Evolutionary conservation across 2,329 filamentous ascomycete species (phyloP).

Genomic region (Ophiostoma quercus): DNA sequence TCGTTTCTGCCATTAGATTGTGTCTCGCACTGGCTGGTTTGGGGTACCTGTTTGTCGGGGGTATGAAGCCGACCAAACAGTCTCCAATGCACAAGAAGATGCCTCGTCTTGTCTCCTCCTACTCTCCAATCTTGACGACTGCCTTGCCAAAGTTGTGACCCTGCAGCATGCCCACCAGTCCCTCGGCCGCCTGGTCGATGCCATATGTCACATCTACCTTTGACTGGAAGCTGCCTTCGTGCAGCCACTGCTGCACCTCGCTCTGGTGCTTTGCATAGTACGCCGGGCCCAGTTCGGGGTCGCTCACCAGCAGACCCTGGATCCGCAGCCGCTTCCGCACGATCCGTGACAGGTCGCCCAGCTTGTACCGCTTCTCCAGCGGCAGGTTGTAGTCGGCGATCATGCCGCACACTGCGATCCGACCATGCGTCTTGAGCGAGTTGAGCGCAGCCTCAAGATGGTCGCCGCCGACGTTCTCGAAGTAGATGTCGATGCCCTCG

Average conservation of each 20-base stretch:
- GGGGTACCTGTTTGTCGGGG: not conserved
- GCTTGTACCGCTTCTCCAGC: conserved; percentile 52
- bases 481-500: conserved; percentile 67
- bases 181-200: conserved; percentile 71
- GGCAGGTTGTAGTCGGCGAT: conserved; percentile 70
- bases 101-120: not conserved
- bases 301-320: conserved; percentile 69
- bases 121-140: conserved; percentile 55
- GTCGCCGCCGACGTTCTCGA: conserved; percentile 51
- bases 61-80: not conserved
- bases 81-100: not conserved
- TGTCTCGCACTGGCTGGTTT: not conserved
- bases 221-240: conserved; percentile 68
- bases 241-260: conserved; percentile 69
- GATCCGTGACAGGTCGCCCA: conserved; percentile 60
- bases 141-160: conserved; percentile 87
- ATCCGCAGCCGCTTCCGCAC: conserved; percentile 65
- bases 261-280: conserved; percentile 68
- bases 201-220: conserved; percentile 64
- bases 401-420: conserved; percentile 62
- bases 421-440: conserved; percentile 55
- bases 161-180: conserved; percentile 66
- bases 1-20: not conserved
- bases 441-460: conserved; percentile 45
- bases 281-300: conserved; percentile 59